These are phyloP conservation scores for Imleria badia DNA, from an alignment of 768 basidiomycete species.

Conservation along the genomic window DNA sequence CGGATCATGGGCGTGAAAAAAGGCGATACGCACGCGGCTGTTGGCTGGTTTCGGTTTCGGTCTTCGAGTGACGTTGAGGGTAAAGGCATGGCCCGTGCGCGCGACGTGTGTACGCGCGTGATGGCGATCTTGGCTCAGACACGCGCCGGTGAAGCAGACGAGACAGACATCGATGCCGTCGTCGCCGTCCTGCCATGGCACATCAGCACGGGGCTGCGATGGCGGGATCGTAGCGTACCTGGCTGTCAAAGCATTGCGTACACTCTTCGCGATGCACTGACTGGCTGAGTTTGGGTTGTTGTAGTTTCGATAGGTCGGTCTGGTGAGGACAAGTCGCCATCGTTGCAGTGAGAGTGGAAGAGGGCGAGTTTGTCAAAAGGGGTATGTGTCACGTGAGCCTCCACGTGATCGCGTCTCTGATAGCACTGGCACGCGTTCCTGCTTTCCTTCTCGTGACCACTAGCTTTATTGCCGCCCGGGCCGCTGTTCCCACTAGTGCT, in stretches of 20 bases:
- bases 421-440: too few relatives aligned
- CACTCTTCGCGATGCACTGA: constrained; percentile 91
- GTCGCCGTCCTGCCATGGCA: constrained; percentile 55
- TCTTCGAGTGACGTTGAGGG: constrained; percentile 77
- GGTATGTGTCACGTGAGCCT: constrained; percentile 4
- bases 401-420: too few relatives aligned
- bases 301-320: constrained; percentile 45
- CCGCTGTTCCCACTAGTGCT: too few relatives aligned
- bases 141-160: constrained; percentile 92
- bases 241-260: constrained; percentile 95
- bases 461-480: too few relatives aligned
- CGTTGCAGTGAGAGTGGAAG: not conserved
- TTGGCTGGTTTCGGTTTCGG: constrained; percentile 51
- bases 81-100: constrained; percentile 72
- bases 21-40: constrained; percentile 55
- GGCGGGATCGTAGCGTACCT: constrained; percentile 46
- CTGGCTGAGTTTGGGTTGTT: constrained; percentile 62
- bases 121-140: constrained; percentile 56
- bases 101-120: constrained; percentile 74
- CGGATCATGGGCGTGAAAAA: too few relatives aligned
- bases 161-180: constrained; percentile 89
- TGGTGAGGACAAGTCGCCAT: constrained; percentile 53
- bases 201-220: constrained; percentile 1
- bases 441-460: too few relatives aligned
- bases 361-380: not conserved